Evolutionary conservation across 345 rosid genomes (phyloP).

Genomic region (Nasturtium officinale): DNA sequence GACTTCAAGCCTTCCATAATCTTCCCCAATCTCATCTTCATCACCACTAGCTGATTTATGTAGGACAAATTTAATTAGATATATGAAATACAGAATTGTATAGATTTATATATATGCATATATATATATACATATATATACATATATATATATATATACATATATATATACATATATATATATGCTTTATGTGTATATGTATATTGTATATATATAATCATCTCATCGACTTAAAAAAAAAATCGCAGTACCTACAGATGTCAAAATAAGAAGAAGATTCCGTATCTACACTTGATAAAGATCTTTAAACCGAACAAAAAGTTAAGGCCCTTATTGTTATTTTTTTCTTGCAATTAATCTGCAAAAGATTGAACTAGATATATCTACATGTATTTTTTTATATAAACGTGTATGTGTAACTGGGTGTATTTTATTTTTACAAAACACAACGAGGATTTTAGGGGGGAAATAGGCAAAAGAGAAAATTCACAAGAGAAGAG

Average conservation of each 20-base stretch:
- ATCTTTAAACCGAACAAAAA: neutral
- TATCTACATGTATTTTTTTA: neutral
- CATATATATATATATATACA: neutral
- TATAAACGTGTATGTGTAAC: neutral
- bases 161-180: no score
- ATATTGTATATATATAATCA: neutral
- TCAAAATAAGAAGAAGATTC: neutral
- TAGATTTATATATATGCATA: no score
- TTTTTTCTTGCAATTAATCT: neutral
- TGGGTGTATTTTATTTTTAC: neutral
- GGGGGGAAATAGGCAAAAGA: neutral
- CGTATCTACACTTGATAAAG: neutral
- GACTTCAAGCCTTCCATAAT: constrained; percentile 64
- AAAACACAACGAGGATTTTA: neutral
- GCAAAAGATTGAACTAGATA: neutral
- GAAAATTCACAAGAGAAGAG: neutral
- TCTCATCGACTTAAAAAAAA: neutral
- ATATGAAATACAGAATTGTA: neutral
- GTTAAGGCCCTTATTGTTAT: neutral
- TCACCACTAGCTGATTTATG: constrained; percentile 19
- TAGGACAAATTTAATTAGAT: neutral
- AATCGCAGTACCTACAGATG: neutral
- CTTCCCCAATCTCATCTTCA: constrained; percentile 64
- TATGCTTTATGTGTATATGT: neutral
- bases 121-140: neutral